These are phyloP conservation scores for Testicularia cyperi DNA, from an alignment of 1,284 basidiomycete species.

Conservation along the genomic window DNA sequence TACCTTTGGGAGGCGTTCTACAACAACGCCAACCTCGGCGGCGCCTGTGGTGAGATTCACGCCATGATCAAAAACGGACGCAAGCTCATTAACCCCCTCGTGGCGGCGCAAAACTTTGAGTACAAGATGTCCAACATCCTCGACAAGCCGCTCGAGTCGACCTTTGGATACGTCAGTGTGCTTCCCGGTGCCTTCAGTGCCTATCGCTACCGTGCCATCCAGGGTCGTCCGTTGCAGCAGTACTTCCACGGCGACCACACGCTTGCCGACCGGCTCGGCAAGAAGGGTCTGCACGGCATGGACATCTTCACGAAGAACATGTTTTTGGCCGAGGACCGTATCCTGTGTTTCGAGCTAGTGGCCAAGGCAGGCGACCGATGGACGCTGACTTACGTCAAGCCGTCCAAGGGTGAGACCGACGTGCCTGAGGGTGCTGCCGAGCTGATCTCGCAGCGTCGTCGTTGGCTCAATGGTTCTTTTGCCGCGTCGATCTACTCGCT, in stretches of 20 bases:
- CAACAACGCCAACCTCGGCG: slow-evolving; percentile 58
- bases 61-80: slow-evolving; percentile 56
- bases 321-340: slow-evolving; percentile 70
- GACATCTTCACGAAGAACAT: slow-evolving; percentile 80
- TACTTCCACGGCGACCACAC: slow-evolving; percentile 96
- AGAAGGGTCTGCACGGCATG: slow-evolving; percentile 95
- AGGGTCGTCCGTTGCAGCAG: slow-evolving; percentile 87
- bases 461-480: slow-evolving; percentile 97
- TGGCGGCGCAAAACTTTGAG: slow-evolving; percentile 88
- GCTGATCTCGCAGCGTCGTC: slow-evolving; percentile 83
- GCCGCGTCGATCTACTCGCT: slow-evolving; percentile 88
- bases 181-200: slow-evolving; percentile 95
- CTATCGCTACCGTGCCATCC: slow-evolving; percentile 86
- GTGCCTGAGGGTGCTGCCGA: slow-evolving; percentile 80
- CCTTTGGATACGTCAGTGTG: slow-evolving; percentile 87
- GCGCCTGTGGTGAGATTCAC: slow-evolving; percentile 59
- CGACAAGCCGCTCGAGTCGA: slow-evolving; percentile 89
- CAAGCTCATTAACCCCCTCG: slow-evolving; percentile 59
- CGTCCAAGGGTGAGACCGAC: slow-evolving; percentile 91
- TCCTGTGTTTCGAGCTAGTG: slow-evolving; percentile 93
- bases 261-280: slow-evolving; percentile 79
- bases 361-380: slow-evolving; percentile 81
- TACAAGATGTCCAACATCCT: slow-evolving; percentile 82
- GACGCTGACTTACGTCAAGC: slow-evolving; percentile 91
- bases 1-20: slow-evolving; percentile 60